phyloP scores from a whole-genome alignment of 1,139 yeast genomes.

The Eremothecium gossypii region DNA sequence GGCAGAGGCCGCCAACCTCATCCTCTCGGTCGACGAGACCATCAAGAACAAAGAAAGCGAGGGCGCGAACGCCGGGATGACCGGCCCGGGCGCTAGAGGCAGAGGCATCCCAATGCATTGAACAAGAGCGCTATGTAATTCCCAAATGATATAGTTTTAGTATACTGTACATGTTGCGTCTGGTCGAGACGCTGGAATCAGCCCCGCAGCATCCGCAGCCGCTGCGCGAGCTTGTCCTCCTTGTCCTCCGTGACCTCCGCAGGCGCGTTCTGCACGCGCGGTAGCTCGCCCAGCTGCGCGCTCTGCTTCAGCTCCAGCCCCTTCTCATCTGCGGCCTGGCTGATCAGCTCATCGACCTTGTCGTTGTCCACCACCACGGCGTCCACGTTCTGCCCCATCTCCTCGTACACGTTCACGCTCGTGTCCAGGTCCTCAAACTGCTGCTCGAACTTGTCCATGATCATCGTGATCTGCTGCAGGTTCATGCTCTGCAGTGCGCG shows the following conservation, averaged over 20 bases:
- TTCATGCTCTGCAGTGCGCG: conserved; percentile 94
- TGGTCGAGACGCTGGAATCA: conserved; percentile 7
- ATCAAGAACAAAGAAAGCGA: conserved; percentile 68
- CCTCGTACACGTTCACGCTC: conserved; percentile 84
- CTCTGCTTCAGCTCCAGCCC: conserved; percentile 83
- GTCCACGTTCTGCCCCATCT: conserved; percentile 79
- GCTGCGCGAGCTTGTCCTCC: conserved; percentile 80
- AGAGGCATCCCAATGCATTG: conserved; percentile 46
- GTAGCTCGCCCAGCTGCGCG: conserved; percentile 49
- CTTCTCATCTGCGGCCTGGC: conserved; percentile 94
- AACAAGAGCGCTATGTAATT: conserved; percentile 4
- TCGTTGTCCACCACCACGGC: conserved; percentile 79
- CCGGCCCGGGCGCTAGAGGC: conserved; percentile 45
- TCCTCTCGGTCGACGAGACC: conserved; percentile 91
- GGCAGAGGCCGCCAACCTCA: conserved; percentile 92
- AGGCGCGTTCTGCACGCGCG: conserved; percentile 24
- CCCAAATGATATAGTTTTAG: conserved; percentile 4
- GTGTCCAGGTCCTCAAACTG: conserved; percentile 97
- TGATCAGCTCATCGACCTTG: conserved; percentile 86
- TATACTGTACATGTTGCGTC: conserved; percentile 1
- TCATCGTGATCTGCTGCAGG: conserved; percentile 79
- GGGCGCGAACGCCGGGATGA: conserved; percentile 44
- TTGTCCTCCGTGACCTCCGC: conserved; percentile 53
- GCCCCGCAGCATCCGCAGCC: conserved; percentile 69
- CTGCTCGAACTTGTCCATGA: conserved; percentile 93